Evolutionary conservation across 129 eudicot species (phyloP), one percentile per base, ranked within the genome.

Genomic region (Lactuca saligna): DNA sequence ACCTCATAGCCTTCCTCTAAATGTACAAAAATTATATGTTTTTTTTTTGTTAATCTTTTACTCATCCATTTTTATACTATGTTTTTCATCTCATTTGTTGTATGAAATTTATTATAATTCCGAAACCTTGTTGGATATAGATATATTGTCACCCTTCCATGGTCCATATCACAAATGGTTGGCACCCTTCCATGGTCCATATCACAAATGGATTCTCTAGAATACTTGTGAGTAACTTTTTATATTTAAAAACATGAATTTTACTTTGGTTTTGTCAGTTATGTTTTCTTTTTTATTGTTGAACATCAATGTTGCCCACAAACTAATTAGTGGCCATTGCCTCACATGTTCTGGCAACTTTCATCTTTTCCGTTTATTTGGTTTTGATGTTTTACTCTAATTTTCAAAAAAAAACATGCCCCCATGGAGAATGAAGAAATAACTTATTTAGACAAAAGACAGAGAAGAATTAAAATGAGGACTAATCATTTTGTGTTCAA

Each of bases 301-400:
- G 2, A 54, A 74, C 83, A 84, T 87, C 75, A 66, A 79, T 73
- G 75, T 87, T 29, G 71, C 78, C 46, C 69, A 63, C 63, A 87
- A 87, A 72, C 71, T 84, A 68, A 77, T 87, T n/a, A 81, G 57
- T 51, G 94, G 94, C 68, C 81, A 49, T 60, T 87, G 68, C 72
- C 79, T 35, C 89, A 87, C 69, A 83, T 87, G 85, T 87, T 87
- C 59, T 80, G 81, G 39, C 61, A 81, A 56, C 94, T 87, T 76
- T 41, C 82, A 25, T 74, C 75, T 76, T 65, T 76, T 61, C 51
- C 72, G 29, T 25, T 25, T 25, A 25, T 25, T 25, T 25, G 29
- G 2, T 25, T 25, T 25, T 25, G 29, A 25, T 25, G 29, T 25
- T 25, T 25, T 25, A 25, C 29, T 2, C 29, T 25, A 25, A 25